Conservation (phyloP, 345 rosid genomes). For the Pugionium dolabratum region DNA sequence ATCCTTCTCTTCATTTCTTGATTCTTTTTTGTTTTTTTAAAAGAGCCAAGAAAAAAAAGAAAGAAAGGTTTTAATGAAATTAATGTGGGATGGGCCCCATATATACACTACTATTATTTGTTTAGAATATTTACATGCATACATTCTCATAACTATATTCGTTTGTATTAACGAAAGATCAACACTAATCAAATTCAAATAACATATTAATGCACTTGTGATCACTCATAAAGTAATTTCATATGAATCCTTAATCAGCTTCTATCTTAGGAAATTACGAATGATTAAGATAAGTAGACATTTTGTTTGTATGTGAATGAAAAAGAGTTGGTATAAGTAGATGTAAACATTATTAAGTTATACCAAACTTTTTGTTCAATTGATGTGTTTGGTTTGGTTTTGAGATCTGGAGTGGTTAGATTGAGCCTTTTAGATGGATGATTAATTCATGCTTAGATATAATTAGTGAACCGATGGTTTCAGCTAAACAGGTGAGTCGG, state of each 20-base stretch:
- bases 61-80: background rate
- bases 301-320: conserved; percentile 27
- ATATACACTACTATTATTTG: no score
- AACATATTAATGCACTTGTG: background rate
- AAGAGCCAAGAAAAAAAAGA: background rate
- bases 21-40: background rate
- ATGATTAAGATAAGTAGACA: conserved; percentile 5
- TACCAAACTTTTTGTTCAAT: conserved; percentile 35
- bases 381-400: conserved; percentile 32
- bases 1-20: conserved; percentile 15
- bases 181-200: background rate
- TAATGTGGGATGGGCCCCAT: no score
- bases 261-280: conserved; percentile 1
- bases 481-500: conserved; percentile 33
- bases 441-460: conserved; percentile 15
- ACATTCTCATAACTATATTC: background rate
- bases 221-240: background rate
- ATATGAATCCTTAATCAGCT: background rate
- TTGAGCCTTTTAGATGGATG: conserved; percentile 24
- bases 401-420: conserved; percentile 36
- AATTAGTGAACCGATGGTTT: conserved; percentile 19
- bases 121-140: no score
- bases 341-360: conserved; percentile 33
- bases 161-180: background rate
- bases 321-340: conserved; percentile 24